Conservation (phyloP, 1,284 basidiomycete species). For the Entoloma clypeatum region DNA sequence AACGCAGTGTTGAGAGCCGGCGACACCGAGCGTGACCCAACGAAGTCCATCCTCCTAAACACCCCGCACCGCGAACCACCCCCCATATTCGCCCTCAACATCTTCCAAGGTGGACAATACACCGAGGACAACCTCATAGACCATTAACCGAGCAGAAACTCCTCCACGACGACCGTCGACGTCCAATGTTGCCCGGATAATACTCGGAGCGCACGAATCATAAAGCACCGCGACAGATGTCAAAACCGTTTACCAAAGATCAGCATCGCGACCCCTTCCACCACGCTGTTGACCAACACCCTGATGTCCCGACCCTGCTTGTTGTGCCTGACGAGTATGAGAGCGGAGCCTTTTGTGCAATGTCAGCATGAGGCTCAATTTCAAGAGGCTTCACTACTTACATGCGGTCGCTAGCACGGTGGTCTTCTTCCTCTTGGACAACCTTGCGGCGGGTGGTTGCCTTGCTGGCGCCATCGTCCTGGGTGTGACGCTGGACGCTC, state of each 20-base stretch:
- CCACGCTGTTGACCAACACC: slow-evolving; percentile 60
- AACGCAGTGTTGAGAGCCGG: slow-evolving; percentile 22
- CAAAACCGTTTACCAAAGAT: slow-evolving; percentile 63
- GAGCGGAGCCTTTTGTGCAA: slow-evolving; percentile 63
- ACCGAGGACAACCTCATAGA: slow-evolving; percentile 26
- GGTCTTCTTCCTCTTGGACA: slow-evolving; percentile 75
- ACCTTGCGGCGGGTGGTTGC: slow-evolving; percentile 64
- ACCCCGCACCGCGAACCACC: slow-evolving; percentile 23
- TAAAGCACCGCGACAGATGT: slow-evolving; percentile 34
- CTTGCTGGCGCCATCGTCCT: slow-evolving; percentile 66
- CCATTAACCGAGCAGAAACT: slow-evolving; percentile 48
- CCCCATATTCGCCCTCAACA: slow-evolving; percentile 23
- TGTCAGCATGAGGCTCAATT: slow-evolving; percentile 17
- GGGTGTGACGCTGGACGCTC: slow-evolving; percentile 80
- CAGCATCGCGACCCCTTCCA: slow-evolving; percentile 58
- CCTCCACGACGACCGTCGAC: slow-evolving; percentile 52
- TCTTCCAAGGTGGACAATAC: slow-evolving; percentile 37
- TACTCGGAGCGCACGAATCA: slow-evolving; percentile 51
- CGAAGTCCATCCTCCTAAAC: slow-evolving; percentile 29
- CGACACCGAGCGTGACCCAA: slow-evolving; percentile 45
- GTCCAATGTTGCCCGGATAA: slow-evolving; percentile 56
- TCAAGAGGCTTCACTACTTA: slow-evolving; percentile 39
- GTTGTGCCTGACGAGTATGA: slow-evolving; percentile 77
- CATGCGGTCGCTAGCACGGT: slow-evolving; percentile 75
- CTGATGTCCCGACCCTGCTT: slow-evolving; percentile 54